Conservation (phyloP, 306 rosid genomes). For the Mimosa bimucronata region DNA sequence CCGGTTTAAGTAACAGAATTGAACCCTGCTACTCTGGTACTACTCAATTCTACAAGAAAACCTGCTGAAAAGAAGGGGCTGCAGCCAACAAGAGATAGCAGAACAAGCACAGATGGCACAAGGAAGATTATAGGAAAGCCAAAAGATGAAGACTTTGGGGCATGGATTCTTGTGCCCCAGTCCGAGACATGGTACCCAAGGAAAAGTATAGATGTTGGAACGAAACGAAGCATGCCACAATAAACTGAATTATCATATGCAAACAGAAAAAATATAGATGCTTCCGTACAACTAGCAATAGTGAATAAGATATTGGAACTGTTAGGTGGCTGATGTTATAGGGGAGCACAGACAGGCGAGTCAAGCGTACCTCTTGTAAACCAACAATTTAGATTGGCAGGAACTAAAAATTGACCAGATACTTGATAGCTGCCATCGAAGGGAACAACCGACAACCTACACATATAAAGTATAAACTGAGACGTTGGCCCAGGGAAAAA, state of each 20-base stretch:
- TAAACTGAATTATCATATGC: background rate
- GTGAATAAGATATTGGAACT: background rate
- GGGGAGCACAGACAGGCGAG: background rate
- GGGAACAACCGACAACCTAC: constrained; percentile 54
- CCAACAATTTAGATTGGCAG: constrained; percentile 33
- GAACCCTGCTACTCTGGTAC: background rate
- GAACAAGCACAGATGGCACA: background rate
- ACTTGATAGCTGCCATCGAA: constrained; percentile 43
- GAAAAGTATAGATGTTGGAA: background rate
- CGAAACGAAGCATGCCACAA: background rate
- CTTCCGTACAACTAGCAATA: background rate
- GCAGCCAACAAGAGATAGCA: background rate
- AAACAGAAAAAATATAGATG: background rate
- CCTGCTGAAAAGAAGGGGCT: background rate
- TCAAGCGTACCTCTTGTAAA: constrained; percentile 3
- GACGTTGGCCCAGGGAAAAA: background rate
- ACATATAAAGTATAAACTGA: background rate
- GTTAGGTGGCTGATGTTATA: background rate
- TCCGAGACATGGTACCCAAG: background rate
- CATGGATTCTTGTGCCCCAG: background rate
- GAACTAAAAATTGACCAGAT: constrained; percentile 21
- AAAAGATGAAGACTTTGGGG: background rate
- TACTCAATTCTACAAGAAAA: background rate
- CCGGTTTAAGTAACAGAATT: background rate
- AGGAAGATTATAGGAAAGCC: background rate